These are phyloP conservation scores for Boletus smithii DNA, from an alignment of 1,284 basidiomycete species.

Conservation along the genomic window DNA sequence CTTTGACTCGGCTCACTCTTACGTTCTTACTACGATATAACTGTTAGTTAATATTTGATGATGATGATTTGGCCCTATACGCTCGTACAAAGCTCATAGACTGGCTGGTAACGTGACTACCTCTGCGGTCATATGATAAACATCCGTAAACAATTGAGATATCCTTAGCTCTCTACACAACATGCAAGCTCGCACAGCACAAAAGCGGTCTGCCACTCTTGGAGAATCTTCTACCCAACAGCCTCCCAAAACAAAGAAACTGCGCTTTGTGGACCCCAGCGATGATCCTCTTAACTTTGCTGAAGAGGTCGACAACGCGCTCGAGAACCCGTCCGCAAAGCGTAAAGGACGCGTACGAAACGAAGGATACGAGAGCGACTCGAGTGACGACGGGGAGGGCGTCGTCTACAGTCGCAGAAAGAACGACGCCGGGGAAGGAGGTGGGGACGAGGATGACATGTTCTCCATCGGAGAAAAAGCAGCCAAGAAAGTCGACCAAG, in stretches of 20 bases:
- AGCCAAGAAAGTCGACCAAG: slow-evolving; percentile 39
- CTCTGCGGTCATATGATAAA: slow-evolving; percentile 14
- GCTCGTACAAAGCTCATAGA: no score
- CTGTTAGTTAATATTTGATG: slow-evolving; percentile 6
- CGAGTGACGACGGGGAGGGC: slow-evolving; percentile 88
- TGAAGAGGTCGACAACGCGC: slow-evolving; percentile 67
- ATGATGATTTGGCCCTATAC: no score
- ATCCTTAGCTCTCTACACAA: neutral
- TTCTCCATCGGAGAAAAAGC: slow-evolving; percentile 69
- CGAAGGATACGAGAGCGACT: slow-evolving; percentile 93
- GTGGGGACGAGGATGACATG: slow-evolving; percentile 83
- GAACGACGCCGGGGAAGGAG: slow-evolving; percentile 41
- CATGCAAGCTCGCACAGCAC: slow-evolving; percentile 51
- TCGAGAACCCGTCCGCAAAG: slow-evolving; percentile 57
- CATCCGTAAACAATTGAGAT: slow-evolving; percentile 17
- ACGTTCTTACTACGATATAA: no score
- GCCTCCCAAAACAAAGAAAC: slow-evolving; percentile 55
- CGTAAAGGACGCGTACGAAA: slow-evolving; percentile 72
- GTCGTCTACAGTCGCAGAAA: slow-evolving; percentile 77
- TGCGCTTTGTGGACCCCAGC: slow-evolving; percentile 74
- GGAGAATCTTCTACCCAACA: slow-evolving; percentile 35
- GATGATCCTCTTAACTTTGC: slow-evolving; percentile 74
- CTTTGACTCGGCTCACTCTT: slow-evolving; percentile 9
- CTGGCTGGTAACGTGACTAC: no score
- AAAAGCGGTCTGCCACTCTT: slow-evolving; percentile 56